phyloP scores from a whole-genome alignment of 495 filamentous ascomycete genomes.

The Zalerion maritima region DNA sequence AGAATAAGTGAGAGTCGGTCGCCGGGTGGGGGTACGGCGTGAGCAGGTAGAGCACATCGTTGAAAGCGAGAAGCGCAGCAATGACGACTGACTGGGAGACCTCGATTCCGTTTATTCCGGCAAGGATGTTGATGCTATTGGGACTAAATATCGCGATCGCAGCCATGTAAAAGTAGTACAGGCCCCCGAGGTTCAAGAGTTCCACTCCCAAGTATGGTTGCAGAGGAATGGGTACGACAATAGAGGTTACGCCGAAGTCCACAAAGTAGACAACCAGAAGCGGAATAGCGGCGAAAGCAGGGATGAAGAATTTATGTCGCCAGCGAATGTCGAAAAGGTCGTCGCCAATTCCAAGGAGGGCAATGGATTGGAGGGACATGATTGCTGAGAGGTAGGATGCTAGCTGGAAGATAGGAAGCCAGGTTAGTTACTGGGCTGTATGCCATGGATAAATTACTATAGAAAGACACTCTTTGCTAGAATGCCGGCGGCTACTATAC shows the following conservation, averaged over 20 bases:
- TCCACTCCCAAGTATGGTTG: conserved; percentile 67
- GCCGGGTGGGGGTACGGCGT: conserved; percentile 79
- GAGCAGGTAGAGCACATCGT: conserved; percentile 69
- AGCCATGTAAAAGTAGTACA: conserved; percentile 97
- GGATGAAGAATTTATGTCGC: conserved; percentile 97
- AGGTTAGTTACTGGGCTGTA: not conserved
- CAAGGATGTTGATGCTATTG: conserved; percentile 97
- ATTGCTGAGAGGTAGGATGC: conserved; percentile 91
- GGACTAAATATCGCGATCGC: conserved; percentile 88
- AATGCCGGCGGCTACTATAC: conserved; percentile 25
- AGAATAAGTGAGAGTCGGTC: conserved; percentile 90
- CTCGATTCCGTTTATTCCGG: conserved; percentile 95
- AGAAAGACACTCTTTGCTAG: conserved; percentile 1
- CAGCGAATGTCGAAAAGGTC: conserved; percentile 97
- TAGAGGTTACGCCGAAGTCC: conserved; percentile 89
- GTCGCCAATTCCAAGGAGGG: conserved; percentile 84
- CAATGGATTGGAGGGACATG: conserved; percentile 75
- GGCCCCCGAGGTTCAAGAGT: conserved; percentile 69
- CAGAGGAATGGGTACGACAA: conserved; percentile 76
- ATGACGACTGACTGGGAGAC: conserved; percentile 89
- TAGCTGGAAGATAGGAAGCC: conserved; percentile 40
- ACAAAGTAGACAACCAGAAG: conserved; percentile 96
- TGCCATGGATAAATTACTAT: conserved; percentile 1
- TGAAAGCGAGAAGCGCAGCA: conserved; percentile 64
- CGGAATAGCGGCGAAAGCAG: conserved; percentile 83